A percentile compares a stretch with the other conserved stretches of the same genome.
Evolutionary conservation across 805 yeast species (phyloP).

Genomic region (Candida ponderosae): DNA sequence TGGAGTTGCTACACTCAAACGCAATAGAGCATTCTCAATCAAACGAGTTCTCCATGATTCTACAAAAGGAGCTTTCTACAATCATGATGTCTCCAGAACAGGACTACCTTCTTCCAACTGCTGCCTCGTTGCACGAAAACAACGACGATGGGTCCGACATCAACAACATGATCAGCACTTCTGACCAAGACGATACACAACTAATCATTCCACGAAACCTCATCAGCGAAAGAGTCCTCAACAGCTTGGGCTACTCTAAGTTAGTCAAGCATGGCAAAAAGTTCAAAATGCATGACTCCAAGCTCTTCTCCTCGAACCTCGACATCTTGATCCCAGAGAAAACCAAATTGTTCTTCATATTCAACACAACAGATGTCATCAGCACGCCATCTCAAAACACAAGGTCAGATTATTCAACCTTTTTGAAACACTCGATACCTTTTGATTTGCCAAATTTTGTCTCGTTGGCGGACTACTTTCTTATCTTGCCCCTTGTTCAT

Average conservation of each 20-base stretch:
- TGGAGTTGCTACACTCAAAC: not conserved
- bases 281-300: constrained; percentile 5
- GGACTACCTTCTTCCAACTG: too few relatives aligned
- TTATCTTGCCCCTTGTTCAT: constrained; percentile 28
- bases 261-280: constrained; percentile 17
- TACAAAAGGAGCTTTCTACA: too few relatives aligned
- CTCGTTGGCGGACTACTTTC: constrained; percentile 27
- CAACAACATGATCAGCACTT: not conserved
- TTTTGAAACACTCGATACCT: constrained; percentile 27
- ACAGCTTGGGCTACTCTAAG: constrained; percentile 20
- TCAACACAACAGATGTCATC: constrained; percentile 23
- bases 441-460: constrained; percentile 29
- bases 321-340: constrained; percentile 25
- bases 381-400: constrained; percentile 8
- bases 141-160: not conserved
- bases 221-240: constrained; percentile 14
- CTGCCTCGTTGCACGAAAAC: too few relatives aligned
- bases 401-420: constrained; percentile 14
- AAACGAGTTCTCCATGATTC: too few relatives aligned
- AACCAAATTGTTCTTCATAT: constrained; percentile 28
- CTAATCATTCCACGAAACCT: constrained; percentile 21
- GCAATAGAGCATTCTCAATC: too few relatives aligned
- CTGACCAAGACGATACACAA: constrained; percentile 12
- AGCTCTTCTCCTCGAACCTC: constrained; percentile 7
- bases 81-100: too few relatives aligned